Evolutionary conservation across 805 yeast species (phyloP), one percentile per base, ranked within the genome.

Genomic region (Torulaspora delbrueckii): DNA sequence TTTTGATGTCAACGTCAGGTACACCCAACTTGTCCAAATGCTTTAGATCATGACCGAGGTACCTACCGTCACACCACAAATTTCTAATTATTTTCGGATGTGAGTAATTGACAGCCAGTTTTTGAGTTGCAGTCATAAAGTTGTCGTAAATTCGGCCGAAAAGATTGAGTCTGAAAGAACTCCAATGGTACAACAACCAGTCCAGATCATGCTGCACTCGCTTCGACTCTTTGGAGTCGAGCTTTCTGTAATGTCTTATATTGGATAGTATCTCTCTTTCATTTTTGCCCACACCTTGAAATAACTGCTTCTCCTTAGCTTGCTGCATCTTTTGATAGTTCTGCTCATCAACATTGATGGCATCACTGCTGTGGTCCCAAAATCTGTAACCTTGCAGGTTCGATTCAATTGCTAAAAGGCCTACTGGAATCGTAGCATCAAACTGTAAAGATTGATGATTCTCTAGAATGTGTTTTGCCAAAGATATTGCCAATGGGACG

Each of bases 81-180:
- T 78, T 76, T 45, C 84, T 59, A 48, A 74, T 71, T 25, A 80
- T 77, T 54, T 78, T 77, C 1, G 84, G 82, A 60, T 80, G 85
- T 37, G 55, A 67, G 5, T 75, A 62, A 52, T 78, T 79, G 1
- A 79, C 59, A 0, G 80, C 78, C 28, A 79, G 56, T 13, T 82
- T 78, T 10, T 77, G 73, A 32, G 77, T 68, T 2, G 77, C 54
- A 3, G 81, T 79, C 64, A 77, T 65, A 50, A 75, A 79, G 54
- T 76, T 79, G 48, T 75, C 75, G 42, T 62, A 64, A 24, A 77
- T 63, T 3, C 78, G 72, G 0, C 82, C 81, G 28, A 77, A 67
- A 25, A 78, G 60, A 35, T 77, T 73, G 2, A 78, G 32, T 45
- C 79, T 75, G 23, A 58, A 53, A 8, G 71, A 70, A 48, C 74